A percentile compares a stretch with the other conserved stretches of the same genome.
Evolutionary conservation across 192 early-diverging fungal genomes (phyloP).

Genomic region (Linnemannia exigua): DNA sequence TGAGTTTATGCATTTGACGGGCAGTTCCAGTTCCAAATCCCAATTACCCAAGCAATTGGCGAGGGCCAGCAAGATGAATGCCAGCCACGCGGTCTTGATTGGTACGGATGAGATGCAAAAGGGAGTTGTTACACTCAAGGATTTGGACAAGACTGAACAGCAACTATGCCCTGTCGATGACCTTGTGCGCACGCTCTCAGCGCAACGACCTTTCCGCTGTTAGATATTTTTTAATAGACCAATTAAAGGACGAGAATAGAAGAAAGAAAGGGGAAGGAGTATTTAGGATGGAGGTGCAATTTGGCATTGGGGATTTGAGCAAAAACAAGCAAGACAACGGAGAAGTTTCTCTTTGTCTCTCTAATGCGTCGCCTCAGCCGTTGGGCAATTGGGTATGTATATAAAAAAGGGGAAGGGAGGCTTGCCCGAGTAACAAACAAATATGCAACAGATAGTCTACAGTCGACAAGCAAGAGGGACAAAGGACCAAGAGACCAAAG

Average conservation of each 20-base stretch:
- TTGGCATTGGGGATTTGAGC: background rate
- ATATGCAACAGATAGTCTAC: background rate
- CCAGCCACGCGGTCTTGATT: constrained; percentile 53
- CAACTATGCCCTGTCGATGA: constrained; percentile 30
- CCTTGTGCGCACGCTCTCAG: background rate
- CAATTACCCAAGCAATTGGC: constrained; percentile 40
- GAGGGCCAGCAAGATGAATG: constrained; percentile 48
- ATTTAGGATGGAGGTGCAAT: background rate
- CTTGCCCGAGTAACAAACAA: background rate
- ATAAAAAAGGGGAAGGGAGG: background rate
- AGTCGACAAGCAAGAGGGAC: background rate
- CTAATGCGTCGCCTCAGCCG: background rate
- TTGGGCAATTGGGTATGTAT: background rate
- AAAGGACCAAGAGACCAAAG: constrained; percentile 33
- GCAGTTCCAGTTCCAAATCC: constrained; percentile 17
- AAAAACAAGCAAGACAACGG: background rate
- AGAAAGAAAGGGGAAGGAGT: too few relatives aligned
- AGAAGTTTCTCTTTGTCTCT: background rate
- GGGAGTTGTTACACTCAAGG: constrained; percentile 38
- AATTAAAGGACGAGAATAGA: background rate
- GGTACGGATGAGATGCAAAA: constrained; percentile 49
- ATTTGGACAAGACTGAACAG: constrained; percentile 44
- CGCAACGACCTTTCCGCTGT: too few relatives aligned
- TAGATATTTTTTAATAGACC: background rate
- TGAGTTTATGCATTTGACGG: constrained; percentile 35